phyloP scores from a whole-genome alignment of 2,329 filamentous ascomycete species.

The Beauveria brongniartii region DNA sequence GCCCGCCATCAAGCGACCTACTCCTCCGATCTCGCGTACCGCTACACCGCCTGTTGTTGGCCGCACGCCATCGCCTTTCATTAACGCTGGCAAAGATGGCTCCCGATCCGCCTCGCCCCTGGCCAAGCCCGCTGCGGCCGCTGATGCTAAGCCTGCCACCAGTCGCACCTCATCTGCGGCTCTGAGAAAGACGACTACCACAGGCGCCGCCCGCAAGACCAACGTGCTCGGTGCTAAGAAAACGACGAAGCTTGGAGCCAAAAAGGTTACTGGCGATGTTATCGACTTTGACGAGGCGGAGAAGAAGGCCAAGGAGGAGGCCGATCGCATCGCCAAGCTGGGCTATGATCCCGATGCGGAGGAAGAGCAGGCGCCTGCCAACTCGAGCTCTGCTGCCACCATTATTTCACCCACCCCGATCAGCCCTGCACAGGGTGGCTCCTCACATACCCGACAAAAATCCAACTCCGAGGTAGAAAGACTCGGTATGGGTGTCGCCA shows the following conservation, averaged over 20 bases:
- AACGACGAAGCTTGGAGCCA: conserved; percentile 74
- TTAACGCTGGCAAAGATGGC: conserved; percentile 66
- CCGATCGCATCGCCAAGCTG: conserved; percentile 87
- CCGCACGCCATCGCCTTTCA: conserved; percentile 82
- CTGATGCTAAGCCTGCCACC: conserved; percentile 49
- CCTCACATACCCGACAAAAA: conserved; percentile 48
- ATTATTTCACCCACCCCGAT: conserved; percentile 69
- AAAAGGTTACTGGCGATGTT: conserved; percentile 73
- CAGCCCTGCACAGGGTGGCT: conserved; percentile 53
- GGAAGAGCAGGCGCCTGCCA: conserved; percentile 40
- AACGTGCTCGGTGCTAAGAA: conserved; percentile 85
- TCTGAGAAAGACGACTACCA: conserved; percentile 65
- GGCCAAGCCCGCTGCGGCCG: conserved; percentile 43
- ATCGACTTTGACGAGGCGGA: conserved; percentile 98
- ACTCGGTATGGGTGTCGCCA: conserved; percentile 78
- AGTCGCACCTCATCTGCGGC: conserved; percentile 71
- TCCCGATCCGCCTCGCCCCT: conserved; percentile 81
- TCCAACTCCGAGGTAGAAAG: conserved; percentile 76
- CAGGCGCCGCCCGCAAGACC: conserved; percentile 64
- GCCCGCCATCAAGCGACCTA: conserved; percentile 91
- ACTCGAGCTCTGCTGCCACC: conserved; percentile 46
- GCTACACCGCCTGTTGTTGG: conserved; percentile 75
- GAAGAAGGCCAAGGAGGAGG: conserved; percentile 94
- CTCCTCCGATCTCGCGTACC: conserved; percentile 84
- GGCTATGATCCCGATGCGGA: conserved; percentile 94